Conservation (phyloP, 1,284 basidiomycete species). For the Cronartium quercuum region DNA sequence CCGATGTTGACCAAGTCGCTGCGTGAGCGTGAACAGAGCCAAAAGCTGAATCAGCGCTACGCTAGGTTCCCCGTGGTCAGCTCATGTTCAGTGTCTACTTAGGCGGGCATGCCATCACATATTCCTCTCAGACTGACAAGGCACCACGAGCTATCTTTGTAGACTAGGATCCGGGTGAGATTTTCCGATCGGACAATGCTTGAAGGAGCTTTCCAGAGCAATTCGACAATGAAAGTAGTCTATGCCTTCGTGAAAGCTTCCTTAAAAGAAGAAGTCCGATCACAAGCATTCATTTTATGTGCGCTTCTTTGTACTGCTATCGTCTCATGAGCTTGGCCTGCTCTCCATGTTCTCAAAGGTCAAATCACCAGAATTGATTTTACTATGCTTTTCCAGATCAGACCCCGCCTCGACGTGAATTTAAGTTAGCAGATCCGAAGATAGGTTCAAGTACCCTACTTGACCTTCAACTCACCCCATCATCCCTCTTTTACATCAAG, state of each 20-base stretch:
- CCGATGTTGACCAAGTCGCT: slow-evolving; percentile 66
- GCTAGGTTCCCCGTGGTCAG: slow-evolving; percentile 67
- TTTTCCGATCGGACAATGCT: slow-evolving; percentile 74
- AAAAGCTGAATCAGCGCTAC: slow-evolving; percentile 54
- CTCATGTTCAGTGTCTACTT: slow-evolving; percentile 8
- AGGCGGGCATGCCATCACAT: background rate
- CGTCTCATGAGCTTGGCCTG: background rate
- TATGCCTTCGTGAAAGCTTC: slow-evolving; percentile 74
- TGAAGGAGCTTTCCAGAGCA: slow-evolving; percentile 69
- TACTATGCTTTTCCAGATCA: slow-evolving; percentile 57
- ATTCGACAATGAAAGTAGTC: slow-evolving; percentile 67
- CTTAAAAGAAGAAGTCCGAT: slow-evolving; percentile 64
- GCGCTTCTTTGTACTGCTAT: slow-evolving; percentile 46
- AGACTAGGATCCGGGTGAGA: slow-evolving; percentile 73
- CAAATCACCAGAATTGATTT: background rate
- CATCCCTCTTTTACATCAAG: slow-evolving; percentile 66
- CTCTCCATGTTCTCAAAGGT: slow-evolving; percentile 12
- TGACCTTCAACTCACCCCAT: slow-evolving; percentile 69
- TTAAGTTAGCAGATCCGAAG: slow-evolving; percentile 66
- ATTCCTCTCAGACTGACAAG: background rate
- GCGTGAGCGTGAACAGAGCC: slow-evolving; percentile 59
- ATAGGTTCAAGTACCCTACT: slow-evolving; percentile 62
- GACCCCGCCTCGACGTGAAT: slow-evolving; percentile 69
- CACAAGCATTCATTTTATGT: slow-evolving; percentile 75
- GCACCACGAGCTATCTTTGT: slow-evolving; percentile 30